These are phyloP conservation scores for Grosmannia serpens DNA, from an alignment of 2,329 filamentous ascomycete species.

Conservation along the genomic window DNA sequence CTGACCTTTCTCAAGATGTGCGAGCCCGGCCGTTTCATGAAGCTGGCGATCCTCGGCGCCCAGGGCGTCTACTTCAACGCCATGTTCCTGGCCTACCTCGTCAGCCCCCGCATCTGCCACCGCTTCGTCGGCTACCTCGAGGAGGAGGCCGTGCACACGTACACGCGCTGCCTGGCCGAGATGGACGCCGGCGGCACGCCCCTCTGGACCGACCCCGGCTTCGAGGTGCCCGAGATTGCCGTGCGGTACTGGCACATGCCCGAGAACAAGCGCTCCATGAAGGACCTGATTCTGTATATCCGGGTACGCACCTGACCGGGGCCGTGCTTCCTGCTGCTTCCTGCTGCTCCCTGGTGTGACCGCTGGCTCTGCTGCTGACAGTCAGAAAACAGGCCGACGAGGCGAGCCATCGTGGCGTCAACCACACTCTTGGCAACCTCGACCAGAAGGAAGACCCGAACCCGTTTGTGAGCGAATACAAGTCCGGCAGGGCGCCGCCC, in stretches of 20 bases:
- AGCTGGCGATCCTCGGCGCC: conserved; percentile 77
- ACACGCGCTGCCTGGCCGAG: conserved; percentile 79
- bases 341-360: background rate
- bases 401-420: conserved; percentile 84
- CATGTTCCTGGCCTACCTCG: conserved; percentile 78
- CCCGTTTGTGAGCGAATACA: conserved; percentile 78
- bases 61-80: conserved; percentile 96
- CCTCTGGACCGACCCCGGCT: conserved; percentile 59
- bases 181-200: conserved; percentile 76
- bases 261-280: conserved; percentile 69
- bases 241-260: conserved; percentile 92
- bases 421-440: conserved; percentile 86
- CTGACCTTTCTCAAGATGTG: conserved; percentile 76
- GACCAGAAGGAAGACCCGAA: conserved; percentile 81
- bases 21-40: conserved; percentile 74
- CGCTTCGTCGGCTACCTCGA: conserved; percentile 95
- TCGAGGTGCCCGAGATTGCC: conserved; percentile 78
- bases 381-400: conserved; percentile 33
- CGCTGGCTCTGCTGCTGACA: background rate
- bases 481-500: conserved; percentile 53
- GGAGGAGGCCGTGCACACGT: conserved; percentile 93
- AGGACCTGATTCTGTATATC: conserved; percentile 77
- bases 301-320: conserved; percentile 48
- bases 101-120: conserved; percentile 80
- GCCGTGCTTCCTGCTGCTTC: background rate